Evolutionary conservation across 331 rosid genomes (phyloP), one percentile per base, ranked within the genome.

Genomic region (Dryas integrifolia): DNA sequence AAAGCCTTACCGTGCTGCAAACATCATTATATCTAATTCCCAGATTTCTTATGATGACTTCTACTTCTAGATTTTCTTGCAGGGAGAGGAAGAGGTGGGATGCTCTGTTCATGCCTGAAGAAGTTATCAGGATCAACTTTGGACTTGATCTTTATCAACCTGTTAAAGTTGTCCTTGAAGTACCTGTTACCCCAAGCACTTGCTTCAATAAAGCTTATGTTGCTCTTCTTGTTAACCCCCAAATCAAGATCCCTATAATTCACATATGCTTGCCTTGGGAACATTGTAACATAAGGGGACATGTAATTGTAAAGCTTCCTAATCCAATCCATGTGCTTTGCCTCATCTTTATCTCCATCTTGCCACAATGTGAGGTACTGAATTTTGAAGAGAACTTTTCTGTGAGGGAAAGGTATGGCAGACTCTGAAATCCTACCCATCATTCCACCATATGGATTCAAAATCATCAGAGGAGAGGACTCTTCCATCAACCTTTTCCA

Each of bases 161-260:
- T 85, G 30, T 76, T 60, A 73, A 94, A 91, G 59, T 94, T 94
- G 40, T 84, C 85, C 81, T 88, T 91, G 74, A 89, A 91, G 74
- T 93, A 93, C 86, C 72, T 86, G 39, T n/a, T 72, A 1, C 97
- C 97, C 97, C 97, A 93, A 38, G 52, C 75, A 70, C 69, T 81
- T 35, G 92, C 97, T 16, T 84, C 59, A 18, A 58, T 65, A 30
- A 65, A 83, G 41, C 74, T 80, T 47, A 82, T 76, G 35, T 77
- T 76, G 16, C 72, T 82, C 69, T 77, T 66, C 78, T 79, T 80
- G 82, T 91, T 94, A 7, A 80, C 69, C 60, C 98, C 97, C 85
- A 94, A 67, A 76, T 91, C 98, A 8, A 94, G 92, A 76, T 94
- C 98, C 72, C 96, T 88, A 30, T 95, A 95, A 58, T 91, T 95